Evolutionary conservation across 1,284 basidiomycete species (phyloP), one percentile per base, ranked within the genome.

Genomic region (Ustilago xerochloae): DNA sequence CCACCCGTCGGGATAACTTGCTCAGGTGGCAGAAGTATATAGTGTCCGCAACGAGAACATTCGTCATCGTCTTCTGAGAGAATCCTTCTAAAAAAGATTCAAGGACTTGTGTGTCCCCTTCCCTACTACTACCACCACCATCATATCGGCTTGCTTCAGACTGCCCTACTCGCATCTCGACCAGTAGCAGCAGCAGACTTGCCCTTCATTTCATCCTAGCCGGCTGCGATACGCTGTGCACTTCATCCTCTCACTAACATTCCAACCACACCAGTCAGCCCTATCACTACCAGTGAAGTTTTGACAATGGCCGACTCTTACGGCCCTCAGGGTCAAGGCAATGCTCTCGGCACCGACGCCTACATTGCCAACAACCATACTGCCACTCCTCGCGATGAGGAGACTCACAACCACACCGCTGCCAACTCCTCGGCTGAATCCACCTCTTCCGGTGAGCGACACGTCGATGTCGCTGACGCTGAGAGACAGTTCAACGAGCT

Each of bases 401-500:
- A 61, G 2, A 55, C 62, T 2, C 39, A 36, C 45, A 26, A 38
- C 20, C 45, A 61, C 33, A 65, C 58, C 47, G 58, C 61, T 2
- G 49, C 30, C 58, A 49, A 41, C 33, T 63, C 65, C 9, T n/a
- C n/a, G n/a, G n/a, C n/a, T n/a, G 57, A 43, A 15, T 56, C 71
- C 4, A 61, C 62, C 7, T 55, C 49, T 26, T 46, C 26, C 16
- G 58, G 35, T 36, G 70, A 63, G 3, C 71, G 24, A 13, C 65
- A 68, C 18, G 71, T 74, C 45, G 58, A 69, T 26, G 66, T 74
- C 24, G 58, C 58, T 26, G 65, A 68, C 18, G 71, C 71, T 15
- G 54, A 74, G 16, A 38, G 55, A 12, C 58, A 74, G 24, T 69
- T 74, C 46, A 56, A 58, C 43, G 47, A 69, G 32, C 66, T 74